phyloP scores from a whole-genome alignment of 2,329 filamentous ascomycete species.

The Colletotrichum incanum region DNA sequence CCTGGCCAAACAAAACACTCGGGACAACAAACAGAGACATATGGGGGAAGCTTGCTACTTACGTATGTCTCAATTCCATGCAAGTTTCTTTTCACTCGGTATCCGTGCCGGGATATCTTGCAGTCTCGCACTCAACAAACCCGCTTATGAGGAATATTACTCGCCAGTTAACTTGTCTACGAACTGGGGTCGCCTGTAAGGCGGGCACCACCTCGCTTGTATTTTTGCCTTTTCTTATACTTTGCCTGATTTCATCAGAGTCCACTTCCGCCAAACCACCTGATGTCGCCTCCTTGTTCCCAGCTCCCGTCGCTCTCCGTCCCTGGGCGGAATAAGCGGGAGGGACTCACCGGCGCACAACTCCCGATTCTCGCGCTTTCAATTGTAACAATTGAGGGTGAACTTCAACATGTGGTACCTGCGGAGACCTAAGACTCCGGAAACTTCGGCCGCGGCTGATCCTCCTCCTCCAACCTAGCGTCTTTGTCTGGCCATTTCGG shows the following conservation, averaged over 20 bases:
- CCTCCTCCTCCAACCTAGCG: conserved; percentile 7
- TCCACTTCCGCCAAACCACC: conserved; percentile 22
- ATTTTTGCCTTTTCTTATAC: conserved; percentile 4
- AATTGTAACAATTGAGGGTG: background rate
- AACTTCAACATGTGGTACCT: conserved; percentile 4
- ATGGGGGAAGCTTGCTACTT: background rate
- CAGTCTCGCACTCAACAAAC: background rate
- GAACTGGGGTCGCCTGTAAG: conserved; percentile 12
- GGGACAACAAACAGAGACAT: conserved; percentile 19
- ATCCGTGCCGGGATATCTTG: background rate
- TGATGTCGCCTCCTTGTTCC: conserved; percentile 20
- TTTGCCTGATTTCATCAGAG: conserved; percentile 23
- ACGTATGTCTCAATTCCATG: background rate
- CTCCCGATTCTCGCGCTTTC: background rate
- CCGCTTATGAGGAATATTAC: background rate
- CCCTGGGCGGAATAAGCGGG: conserved; percentile 23
- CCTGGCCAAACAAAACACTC: conserved; percentile 6
- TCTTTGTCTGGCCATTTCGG: conserved; percentile 28
- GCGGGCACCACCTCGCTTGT: background rate
- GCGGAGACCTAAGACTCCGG: background rate
- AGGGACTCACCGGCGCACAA: conserved; percentile 1
- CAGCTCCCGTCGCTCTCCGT: background rate
- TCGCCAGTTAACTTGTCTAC: background rate
- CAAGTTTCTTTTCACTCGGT: background rate
- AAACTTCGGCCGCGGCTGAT: conserved; percentile 20